Evolutionary conservation across 2,329 filamentous ascomycete species (phyloP).

Genomic region (Venturia carpophila): DNA sequence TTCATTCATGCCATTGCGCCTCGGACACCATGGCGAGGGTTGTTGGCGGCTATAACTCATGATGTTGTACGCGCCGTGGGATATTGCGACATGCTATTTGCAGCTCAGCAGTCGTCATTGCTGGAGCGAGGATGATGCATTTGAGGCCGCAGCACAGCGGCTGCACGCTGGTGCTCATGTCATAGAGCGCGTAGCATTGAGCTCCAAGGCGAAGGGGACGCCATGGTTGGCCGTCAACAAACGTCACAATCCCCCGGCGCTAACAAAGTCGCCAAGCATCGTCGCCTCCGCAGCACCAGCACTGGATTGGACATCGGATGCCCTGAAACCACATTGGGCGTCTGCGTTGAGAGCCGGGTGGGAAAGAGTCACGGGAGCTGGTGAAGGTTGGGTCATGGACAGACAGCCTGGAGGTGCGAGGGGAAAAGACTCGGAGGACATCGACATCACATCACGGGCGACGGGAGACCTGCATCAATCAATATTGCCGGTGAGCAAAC

Average conservation of each 20-base stretch:
- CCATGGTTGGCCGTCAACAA: not conserved
- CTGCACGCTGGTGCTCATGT: not conserved
- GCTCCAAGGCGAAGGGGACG: not conserved
- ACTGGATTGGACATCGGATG: not conserved
- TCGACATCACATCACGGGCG: too few relatives aligned
- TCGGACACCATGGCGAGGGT: not conserved
- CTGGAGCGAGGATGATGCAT: not conserved
- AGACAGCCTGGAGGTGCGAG: too few relatives aligned
- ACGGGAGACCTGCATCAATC: too few relatives aligned
- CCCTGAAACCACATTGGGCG: not conserved
- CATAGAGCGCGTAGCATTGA: not conserved
- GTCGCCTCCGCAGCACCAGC: not conserved
- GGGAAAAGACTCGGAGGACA: too few relatives aligned
- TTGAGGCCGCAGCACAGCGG: not conserved
- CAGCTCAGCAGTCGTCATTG: not conserved
- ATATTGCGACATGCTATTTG: not conserved
- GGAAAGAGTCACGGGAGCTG: not conserved
- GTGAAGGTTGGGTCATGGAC: not conserved
- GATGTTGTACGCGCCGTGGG: not conserved
- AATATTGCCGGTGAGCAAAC: too few relatives aligned
- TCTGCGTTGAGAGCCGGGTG: not conserved
- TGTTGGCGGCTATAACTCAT: slow-evolving; percentile 7
- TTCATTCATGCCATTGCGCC: slow-evolving; percentile 3
- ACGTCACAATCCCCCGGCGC: not conserved
- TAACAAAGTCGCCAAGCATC: not conserved